A percentile compares a stretch with the other conserved stretches of the same genome.
These are phyloP conservation scores for Sporopachydermia quercuum DNA, from an alignment of 805 yeast species.

Conservation along the genomic window DNA sequence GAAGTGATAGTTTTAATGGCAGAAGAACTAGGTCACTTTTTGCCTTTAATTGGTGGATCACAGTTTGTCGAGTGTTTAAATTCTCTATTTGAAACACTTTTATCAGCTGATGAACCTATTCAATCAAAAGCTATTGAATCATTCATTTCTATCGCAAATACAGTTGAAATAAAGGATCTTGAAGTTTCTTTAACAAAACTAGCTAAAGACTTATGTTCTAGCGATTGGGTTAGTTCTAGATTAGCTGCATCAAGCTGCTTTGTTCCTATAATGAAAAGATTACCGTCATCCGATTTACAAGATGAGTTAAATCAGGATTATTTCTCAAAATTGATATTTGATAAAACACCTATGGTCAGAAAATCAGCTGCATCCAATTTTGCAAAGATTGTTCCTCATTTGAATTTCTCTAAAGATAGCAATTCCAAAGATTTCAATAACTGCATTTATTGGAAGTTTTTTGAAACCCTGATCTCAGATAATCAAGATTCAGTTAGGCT, in stretches of 20 bases:
- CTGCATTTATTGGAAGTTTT: background rate
- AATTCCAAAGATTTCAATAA: slow-evolving; percentile 14
- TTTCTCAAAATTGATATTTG: slow-evolving; percentile 49
- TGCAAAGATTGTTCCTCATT: slow-evolving; percentile 36
- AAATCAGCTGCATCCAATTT: slow-evolving; percentile 67
- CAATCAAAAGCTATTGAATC: slow-evolving; percentile 72
- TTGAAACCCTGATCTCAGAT: slow-evolving; percentile 48
- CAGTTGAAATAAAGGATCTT: slow-evolving; percentile 28
- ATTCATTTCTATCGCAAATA: slow-evolving; percentile 43
- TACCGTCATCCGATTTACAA: background rate
- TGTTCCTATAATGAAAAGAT: slow-evolving; percentile 29
- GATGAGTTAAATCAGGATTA: slow-evolving; percentile 34
- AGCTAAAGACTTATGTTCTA: slow-evolving; percentile 39
- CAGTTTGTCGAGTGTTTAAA: slow-evolving; percentile 29
- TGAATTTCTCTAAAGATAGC: background rate
- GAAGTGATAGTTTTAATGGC: slow-evolving; percentile 77
- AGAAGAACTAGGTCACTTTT: slow-evolving; percentile 57
- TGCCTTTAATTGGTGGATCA: slow-evolving; percentile 63
- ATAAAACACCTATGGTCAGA: slow-evolving; percentile 79
- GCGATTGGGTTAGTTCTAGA: slow-evolving; percentile 71
- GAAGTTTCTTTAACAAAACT: slow-evolving; percentile 28
- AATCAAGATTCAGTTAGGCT: slow-evolving; percentile 74
- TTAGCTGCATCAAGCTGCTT: slow-evolving; percentile 70
- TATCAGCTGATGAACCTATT: slow-evolving; percentile 72
- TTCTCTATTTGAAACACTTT: slow-evolving; percentile 40